Percentiles rank a stretch among this genome's conserved stretches.
Conservation (phyloP, 129 eudicot species). For the Erigeron canadensis region DNA sequence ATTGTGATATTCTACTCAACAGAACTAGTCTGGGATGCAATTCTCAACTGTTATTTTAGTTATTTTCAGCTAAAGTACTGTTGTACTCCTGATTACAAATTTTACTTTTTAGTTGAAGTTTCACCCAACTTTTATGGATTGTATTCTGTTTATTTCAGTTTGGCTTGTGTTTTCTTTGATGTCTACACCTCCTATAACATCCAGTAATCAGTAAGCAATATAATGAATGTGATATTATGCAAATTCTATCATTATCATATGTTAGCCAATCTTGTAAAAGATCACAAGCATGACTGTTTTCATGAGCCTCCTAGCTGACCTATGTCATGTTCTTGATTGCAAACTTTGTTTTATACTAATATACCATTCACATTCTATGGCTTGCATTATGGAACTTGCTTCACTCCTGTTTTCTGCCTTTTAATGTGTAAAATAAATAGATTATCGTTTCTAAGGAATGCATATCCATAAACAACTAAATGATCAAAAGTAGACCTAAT, state of each 20-base stretch:
- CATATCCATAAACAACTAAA: neutral
- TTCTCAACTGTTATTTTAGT: constrained; percentile 6
- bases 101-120: constrained; percentile 22
- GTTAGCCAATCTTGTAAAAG: too few species aligned
- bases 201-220: neutral
- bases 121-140: neutral
- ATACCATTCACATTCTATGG: too few species aligned
- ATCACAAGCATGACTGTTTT: too few species aligned
- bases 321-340: too few species aligned
- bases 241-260: too few species aligned
- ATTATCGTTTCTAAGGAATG: neutral
- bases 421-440: neutral
- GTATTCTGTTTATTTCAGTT: neutral
- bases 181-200: neutral
- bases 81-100: constrained; percentile 6
- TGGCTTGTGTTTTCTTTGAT: neutral
- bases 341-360: too few species aligned
- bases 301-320: too few species aligned
- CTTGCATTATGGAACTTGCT: too few species aligned
- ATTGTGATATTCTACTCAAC: neutral
- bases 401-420: neutral
- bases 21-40: constrained; percentile 2
- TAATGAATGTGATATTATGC: too few species aligned
- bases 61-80: constrained; percentile 15
- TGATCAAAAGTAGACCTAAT: neutral